Percentiles rank a stretch among this genome's conserved stretches.
phyloP scores from a whole-genome alignment of 495 filamentous ascomycete species.

The Immersiella caudata region DNA sequence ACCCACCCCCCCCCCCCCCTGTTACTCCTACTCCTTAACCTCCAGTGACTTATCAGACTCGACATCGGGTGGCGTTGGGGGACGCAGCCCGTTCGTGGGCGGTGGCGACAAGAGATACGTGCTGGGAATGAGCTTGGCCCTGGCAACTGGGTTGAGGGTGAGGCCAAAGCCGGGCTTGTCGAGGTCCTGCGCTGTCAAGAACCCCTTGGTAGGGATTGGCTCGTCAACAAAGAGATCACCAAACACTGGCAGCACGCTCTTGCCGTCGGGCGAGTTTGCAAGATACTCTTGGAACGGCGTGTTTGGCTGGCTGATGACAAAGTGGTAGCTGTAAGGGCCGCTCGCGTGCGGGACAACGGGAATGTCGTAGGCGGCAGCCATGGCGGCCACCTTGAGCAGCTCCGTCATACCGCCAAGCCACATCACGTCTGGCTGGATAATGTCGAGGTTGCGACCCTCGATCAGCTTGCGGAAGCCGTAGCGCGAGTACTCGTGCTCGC shows the following conservation, averaged over 20 bases:
- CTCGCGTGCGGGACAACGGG: slow-evolving; percentile 93
- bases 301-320: slow-evolving; percentile 86
- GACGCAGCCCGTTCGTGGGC: slow-evolving; percentile 61
- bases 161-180: slow-evolving; percentile 92
- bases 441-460: slow-evolving; percentile 87
- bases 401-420: slow-evolving; percentile 94
- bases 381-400: slow-evolving; percentile 82
- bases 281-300: slow-evolving; percentile 94
- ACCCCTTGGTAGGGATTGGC: slow-evolving; percentile 82
- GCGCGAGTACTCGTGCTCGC: slow-evolving; percentile 90
- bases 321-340: slow-evolving; percentile 93
- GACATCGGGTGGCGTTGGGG: slow-evolving; percentile 37
- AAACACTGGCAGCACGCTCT: slow-evolving; percentile 86
- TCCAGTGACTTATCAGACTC: slow-evolving; percentile 19
- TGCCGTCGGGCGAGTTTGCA: slow-evolving; percentile 86
- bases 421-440: slow-evolving; percentile 95
- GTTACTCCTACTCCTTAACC: not conserved
- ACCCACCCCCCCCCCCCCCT: not conserved
- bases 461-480: slow-evolving; percentile 94
- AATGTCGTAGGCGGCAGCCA: slow-evolving; percentile 89
- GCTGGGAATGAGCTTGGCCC: slow-evolving; percentile 69
- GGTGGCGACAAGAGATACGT: slow-evolving; percentile 69
- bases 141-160: slow-evolving; percentile 78
- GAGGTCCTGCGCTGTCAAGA: slow-evolving; percentile 72
- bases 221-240: slow-evolving; percentile 89